Evolutionary conservation across 1,284 basidiomycete species (phyloP), one percentile per base, ranked within the genome.

Genomic region (Leccinum pseudoinsigne): DNA sequence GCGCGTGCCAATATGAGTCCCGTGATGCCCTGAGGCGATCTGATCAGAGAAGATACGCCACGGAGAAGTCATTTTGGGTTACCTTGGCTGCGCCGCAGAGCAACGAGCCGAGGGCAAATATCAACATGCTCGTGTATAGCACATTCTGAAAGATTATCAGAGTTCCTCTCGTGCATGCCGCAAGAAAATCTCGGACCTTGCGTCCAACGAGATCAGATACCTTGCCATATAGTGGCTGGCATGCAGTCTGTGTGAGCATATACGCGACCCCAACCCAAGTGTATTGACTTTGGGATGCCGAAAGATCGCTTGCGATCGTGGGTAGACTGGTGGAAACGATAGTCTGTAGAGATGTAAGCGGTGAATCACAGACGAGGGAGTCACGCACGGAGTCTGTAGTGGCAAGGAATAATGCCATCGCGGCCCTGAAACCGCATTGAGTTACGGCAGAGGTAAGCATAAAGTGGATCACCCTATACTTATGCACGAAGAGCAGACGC

Each of bases 261-360:
- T 93, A 93, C 21, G 89, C 82, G 47, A 92, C 87, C 26, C 86
- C 88, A 59, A 93, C 88, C 91, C 92, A 93, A n/a, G 88, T 89
- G 70, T 92, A 93, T 71, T 91, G 84, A 58, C 78, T 82, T 63
- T 86, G 82, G 53, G 87, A 83, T 18, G 88, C 89, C 38, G 79
- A 65, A 47, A 93, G 81, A 61, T 90, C 83, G 64, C 80, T 84
- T 18, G 86, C 80, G 65, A 93, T 92, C 10, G 89, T 92, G 18
- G 91, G 92, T 61, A 93, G 76, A 69, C 84, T 86, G 18, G 92
- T 93, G 31, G 92, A 93, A 47, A 93, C 88, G 64, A 93, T 89
- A 2, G 89, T 91, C 90, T 93, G 64, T 28, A 40, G 61, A 56
- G 61, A 64, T 66, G 65, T 66, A 66, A 70, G 60, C 40, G 66